These are phyloP conservation scores for Aspergillus sclerotiicarbonarius DNA, from an alignment of 495 filamentous ascomycete genomes.

Conservation along the genomic window DNA sequence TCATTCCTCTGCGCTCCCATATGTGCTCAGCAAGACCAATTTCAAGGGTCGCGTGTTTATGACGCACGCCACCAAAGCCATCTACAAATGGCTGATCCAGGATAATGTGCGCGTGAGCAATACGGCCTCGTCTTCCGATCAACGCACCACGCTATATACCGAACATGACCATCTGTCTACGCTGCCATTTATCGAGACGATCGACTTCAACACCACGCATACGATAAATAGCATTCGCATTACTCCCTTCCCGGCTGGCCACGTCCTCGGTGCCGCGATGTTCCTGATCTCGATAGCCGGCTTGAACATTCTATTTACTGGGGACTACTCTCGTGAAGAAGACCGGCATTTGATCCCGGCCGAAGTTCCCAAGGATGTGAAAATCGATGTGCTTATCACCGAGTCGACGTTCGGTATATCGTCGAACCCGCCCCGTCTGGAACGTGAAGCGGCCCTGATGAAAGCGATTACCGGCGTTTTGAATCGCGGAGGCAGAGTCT, in stretches of 20 bases:
- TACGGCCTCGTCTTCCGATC: slow-evolving; percentile 69
- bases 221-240: slow-evolving; percentile 95
- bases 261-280: slow-evolving; percentile 98
- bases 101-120: slow-evolving; percentile 88
- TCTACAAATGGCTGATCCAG: slow-evolving; percentile 99
- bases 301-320: slow-evolving; percentile 93
- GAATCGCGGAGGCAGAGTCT: slow-evolving; percentile 83
- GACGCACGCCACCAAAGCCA: slow-evolving; percentile 98
- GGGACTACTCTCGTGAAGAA: slow-evolving; percentile 92
- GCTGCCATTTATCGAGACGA: slow-evolving; percentile 90
- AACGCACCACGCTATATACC: slow-evolving; percentile 79
- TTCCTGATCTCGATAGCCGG: slow-evolving; percentile 95
- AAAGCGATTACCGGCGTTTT: slow-evolving; percentile 88
- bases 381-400: slow-evolving; percentile 93
- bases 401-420: slow-evolving; percentile 96
- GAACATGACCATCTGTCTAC: slow-evolving; percentile 92
- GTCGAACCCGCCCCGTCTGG: slow-evolving; percentile 80
- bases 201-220: slow-evolving; percentile 97
- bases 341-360: slow-evolving; percentile 94
- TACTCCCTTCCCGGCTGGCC: slow-evolving; percentile 93
- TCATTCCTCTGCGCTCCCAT: slow-evolving; percentile 93
- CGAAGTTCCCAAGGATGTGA: slow-evolving; percentile 76
- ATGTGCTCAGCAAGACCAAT: slow-evolving; percentile 95
- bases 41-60: slow-evolving; percentile 97
- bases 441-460: slow-evolving; percentile 91